phyloP scores from a whole-genome alignment of 2,329 filamentous ascomycete species.

The Biscogniauxia marginata region DNA sequence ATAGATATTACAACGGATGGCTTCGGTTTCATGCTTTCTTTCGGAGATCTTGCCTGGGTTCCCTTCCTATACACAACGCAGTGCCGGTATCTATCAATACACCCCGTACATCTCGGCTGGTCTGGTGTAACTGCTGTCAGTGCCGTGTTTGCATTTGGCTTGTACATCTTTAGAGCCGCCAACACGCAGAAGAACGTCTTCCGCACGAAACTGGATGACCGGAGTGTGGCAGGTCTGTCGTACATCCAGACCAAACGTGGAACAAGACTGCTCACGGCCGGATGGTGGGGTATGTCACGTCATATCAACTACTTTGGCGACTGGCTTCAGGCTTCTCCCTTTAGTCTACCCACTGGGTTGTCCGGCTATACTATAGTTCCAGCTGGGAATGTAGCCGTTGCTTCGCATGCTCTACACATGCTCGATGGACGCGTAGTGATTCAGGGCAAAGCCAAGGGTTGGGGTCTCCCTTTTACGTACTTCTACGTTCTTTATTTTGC shows the following conservation, averaged over 20 bases:
- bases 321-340: constrained; percentile 90
- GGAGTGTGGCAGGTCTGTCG: constrained; percentile 73
- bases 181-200: constrained; percentile 96
- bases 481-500: constrained; percentile 95
- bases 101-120: constrained; percentile 75
- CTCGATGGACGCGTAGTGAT: constrained; percentile 65
- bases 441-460: constrained; percentile 72
- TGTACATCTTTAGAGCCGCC: constrained; percentile 84
- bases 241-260: constrained; percentile 84
- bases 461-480: constrained; percentile 86
- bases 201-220: constrained; percentile 84
- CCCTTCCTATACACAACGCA: constrained; percentile 87
- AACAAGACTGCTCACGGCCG: constrained; percentile 75
- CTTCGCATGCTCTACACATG: constrained; percentile 51
- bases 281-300: constrained; percentile 88
- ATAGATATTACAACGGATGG: constrained; percentile 94
- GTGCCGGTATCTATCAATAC: constrained; percentile 77
- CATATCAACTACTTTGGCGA: constrained; percentile 96
- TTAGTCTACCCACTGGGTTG: constrained; percentile 77
- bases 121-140: constrained; percentile 64
- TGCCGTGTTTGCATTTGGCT: constrained; percentile 68
- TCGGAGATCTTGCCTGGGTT: constrained; percentile 90
- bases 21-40: constrained; percentile 92
- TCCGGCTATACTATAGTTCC: constrained; percentile 75
- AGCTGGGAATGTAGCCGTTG: constrained; percentile 45